Base-by-base conservation (phyloP, 495 filamentous ascomycete species). In the Hypoxylon subgilvum region DNA sequence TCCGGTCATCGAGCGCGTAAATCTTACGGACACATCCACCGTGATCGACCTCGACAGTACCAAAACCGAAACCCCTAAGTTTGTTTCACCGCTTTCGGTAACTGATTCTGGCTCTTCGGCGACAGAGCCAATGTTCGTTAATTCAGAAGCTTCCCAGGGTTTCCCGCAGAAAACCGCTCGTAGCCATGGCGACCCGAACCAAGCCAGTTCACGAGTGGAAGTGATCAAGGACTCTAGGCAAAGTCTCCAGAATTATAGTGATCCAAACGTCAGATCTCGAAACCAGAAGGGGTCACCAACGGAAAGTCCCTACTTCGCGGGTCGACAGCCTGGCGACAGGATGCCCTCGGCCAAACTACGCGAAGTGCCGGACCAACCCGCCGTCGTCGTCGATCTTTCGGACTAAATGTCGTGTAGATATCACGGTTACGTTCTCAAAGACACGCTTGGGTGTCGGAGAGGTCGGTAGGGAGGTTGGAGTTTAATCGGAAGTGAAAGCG, bases 301-400 rank as follows among this genome's bases (percentile, higher is more conserved):
- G n/a, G 38, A 12, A 10, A 64, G 61, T 16, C 54, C 21, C 13
- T 54, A 38, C 12, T 63, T 64, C 13, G 61, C 48, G n/a, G 61
- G 61, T 3, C 43, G 54, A 16, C 36, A 44, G 6, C 36, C 36
- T 8, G 44, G 36, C 30, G 61, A 64, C 18, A 49, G 13, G 10
- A 54, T 53, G 53, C 30, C 54, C 3, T 53, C 43, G 43, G 61
- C 61, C n/a, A 64, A 25, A 31, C 48, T 64, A 46, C 61, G 34
- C 14, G 47, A 50, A 27, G 48, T 54, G 19, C 48, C 43, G 8
- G 19, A 1, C 25, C 35, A 36, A 19, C 28, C 43, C 6, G 23
- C 12, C 6, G 32, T 22, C 2, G 34, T 64, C 13, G 44, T 61
- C 18, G 54, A 64, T 32, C 42, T 64, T 9, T 64, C 61, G 9